Percentiles rank a stretch among this genome's conserved stretches.
Evolutionary conservation across 177 flowering plant genomes (phyloP).

Genomic region (Vitis hybrid): DNA sequence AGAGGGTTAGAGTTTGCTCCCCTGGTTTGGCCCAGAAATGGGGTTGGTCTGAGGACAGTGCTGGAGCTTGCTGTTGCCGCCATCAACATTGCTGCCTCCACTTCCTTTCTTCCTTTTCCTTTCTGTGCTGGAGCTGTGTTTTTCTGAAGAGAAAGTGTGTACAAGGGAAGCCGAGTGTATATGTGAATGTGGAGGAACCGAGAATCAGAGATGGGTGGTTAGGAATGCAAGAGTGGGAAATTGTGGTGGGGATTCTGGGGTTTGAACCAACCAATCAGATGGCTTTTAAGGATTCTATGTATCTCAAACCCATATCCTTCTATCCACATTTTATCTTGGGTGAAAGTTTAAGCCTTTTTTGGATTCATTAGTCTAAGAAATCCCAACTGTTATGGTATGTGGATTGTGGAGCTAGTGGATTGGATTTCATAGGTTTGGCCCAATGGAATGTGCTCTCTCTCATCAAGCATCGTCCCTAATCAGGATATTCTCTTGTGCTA

Average conservation of each 20-base stretch:
- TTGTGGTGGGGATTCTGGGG: conserved; percentile 30
- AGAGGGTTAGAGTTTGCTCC: conserved; percentile 50
- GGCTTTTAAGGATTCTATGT: conserved; percentile 46
- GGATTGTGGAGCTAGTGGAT: too few relatives aligned
- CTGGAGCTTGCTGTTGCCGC: conserved; percentile 67
- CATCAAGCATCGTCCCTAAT: too few relatives aligned
- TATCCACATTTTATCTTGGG: conserved; percentile 48
- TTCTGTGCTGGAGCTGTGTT: neutral
- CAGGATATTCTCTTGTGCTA: too few relatives aligned
- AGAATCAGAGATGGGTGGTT: conserved; percentile 36
- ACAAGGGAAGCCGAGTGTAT: neutral
- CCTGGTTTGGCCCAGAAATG: conserved; percentile 70
- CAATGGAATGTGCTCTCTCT: too few relatives aligned
- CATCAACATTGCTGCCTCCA: conserved; percentile 44
- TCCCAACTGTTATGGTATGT: too few relatives aligned
- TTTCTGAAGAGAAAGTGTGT: conserved; percentile 6
- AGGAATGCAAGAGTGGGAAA: conserved; percentile 21
- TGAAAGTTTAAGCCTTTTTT: too few relatives aligned
- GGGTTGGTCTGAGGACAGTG: conserved; percentile 55
- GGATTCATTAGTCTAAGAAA: too few relatives aligned
- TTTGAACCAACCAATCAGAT: conserved; percentile 55
- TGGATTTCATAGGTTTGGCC: too few relatives aligned
- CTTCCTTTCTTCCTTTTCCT: neutral
- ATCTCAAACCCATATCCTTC: conserved; percentile 57
- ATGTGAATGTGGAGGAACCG: conserved; percentile 11